Evolutionary conservation across 2,329 filamentous ascomycete species (phyloP).

Genomic region (Ophiostoma piceae): DNA sequence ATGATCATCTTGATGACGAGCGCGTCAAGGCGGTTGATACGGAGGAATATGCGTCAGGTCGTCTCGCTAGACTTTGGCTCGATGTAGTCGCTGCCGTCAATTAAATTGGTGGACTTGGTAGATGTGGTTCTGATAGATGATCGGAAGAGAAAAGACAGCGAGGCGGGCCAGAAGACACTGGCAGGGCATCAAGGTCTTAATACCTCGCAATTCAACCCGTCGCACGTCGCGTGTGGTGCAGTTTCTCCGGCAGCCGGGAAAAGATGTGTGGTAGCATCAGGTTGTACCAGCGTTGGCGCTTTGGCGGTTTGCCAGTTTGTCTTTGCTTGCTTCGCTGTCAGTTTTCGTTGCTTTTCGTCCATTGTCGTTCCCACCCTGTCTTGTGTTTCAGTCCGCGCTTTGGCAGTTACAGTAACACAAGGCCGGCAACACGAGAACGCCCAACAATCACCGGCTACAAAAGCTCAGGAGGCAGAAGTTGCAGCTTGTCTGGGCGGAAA

Average conservation of each 20-base stretch:
- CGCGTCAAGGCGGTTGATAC: background rate
- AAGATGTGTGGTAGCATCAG: background rate
- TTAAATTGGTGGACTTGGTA: background rate
- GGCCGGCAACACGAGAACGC: background rate
- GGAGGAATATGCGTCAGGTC: too few species aligned
- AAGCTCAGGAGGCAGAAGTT: background rate
- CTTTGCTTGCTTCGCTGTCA: background rate
- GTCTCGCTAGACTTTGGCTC: background rate
- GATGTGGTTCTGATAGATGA: background rate
- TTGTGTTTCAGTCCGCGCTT: background rate
- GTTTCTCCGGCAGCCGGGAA: background rate
- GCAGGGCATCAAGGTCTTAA: background rate
- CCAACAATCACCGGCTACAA: background rate
- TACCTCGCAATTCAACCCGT: background rate
- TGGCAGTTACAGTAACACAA: background rate
- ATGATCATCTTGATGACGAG: slow-evolving; percentile 11
- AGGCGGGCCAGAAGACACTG: background rate
- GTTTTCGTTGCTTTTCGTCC: background rate
- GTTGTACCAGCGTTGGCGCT: background rate
- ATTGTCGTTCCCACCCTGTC: background rate
- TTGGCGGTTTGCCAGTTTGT: background rate
- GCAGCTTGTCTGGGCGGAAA: background rate
- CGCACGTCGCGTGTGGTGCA: background rate
- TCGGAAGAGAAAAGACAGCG: background rate
- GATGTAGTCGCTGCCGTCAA: background rate